phyloP scores from a whole-genome alignment of 768 basidiomycete species.

The Leucocoprinus birnbaumii region DNA sequence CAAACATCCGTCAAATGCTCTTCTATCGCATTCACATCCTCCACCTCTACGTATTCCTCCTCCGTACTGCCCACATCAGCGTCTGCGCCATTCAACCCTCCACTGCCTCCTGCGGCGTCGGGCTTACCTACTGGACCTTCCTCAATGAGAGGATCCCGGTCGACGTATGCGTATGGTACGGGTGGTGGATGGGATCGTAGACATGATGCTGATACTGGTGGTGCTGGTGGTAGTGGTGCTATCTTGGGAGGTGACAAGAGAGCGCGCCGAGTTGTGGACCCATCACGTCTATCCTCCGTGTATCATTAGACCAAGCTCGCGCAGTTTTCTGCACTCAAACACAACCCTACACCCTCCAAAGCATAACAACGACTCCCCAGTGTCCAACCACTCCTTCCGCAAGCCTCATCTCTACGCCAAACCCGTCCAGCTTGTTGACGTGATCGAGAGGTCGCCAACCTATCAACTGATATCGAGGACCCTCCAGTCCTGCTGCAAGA shows the following conservation, averaged over 20 bases:
- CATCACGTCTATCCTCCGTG: neutral
- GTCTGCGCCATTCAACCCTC: neutral
- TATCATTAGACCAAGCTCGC: constrained; percentile 67
- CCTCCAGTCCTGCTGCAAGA: constrained; percentile 58
- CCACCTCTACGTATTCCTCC: constrained; percentile 5
- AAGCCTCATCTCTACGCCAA: constrained; percentile 97
- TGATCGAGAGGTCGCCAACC: constrained; percentile 89
- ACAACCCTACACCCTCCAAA: constrained; percentile 57
- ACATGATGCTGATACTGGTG: neutral
- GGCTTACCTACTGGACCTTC: neutral
- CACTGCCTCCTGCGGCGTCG: neutral
- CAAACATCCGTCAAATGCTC: constrained; percentile 55
- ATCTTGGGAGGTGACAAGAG: constrained; percentile 6
- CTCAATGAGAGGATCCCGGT: neutral
- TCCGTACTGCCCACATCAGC: too few species aligned
- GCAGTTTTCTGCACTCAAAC: constrained; percentile 75
- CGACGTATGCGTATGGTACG: neutral
- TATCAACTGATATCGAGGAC: constrained; percentile 73
- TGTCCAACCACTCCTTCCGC: constrained; percentile 89
- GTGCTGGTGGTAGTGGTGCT: neutral
- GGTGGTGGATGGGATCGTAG: neutral
- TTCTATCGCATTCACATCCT: constrained; percentile 58
- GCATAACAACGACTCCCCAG: constrained; percentile 95
- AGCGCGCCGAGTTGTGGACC: constrained; percentile 7
- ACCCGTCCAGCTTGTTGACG: constrained; percentile 91